phyloP scores from a whole-genome alignment of 768 basidiomycete genomes.

The Suillus placidus region DNA sequence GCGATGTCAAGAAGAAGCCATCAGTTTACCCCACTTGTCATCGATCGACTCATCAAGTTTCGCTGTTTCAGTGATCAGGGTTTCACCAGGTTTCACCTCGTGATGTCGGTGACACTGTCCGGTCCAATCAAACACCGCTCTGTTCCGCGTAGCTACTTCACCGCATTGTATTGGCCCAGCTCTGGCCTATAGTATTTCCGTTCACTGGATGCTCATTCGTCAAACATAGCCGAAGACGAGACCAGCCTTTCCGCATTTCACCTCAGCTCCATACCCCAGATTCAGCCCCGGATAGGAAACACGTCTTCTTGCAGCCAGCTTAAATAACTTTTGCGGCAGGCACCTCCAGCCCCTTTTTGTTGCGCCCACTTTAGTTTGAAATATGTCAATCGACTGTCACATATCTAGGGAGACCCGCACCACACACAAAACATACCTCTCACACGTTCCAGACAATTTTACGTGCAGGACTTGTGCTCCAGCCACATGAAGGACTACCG shows the following conservation, averaged over 20 bases:
- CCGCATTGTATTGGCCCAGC: neutral
- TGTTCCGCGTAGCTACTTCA: neutral
- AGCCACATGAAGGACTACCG: neutral
- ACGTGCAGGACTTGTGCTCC: neutral
- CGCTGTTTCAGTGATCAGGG: neutral
- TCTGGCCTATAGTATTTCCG: too few relatives aligned
- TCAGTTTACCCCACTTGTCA: neutral
- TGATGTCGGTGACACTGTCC: neutral
- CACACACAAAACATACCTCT: neutral
- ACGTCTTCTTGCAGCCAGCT: neutral
- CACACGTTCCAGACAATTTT: neutral
- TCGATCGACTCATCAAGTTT: neutral
- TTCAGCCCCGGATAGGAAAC: conserved; percentile 1
- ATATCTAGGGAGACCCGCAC: neutral
- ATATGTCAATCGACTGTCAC: neutral
- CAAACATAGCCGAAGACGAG: neutral
- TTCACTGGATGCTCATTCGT: neutral
- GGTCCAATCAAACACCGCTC: neutral
- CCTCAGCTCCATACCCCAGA: conserved; percentile 9
- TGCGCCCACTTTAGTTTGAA: neutral
- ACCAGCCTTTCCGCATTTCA: neutral
- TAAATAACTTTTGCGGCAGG: neutral
- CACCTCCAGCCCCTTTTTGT: neutral
- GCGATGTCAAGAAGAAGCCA: neutral
- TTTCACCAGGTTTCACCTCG: neutral